Conservation (phyloP, 176 grass and related monocot species). For the Neostapfia colusana region DNA sequence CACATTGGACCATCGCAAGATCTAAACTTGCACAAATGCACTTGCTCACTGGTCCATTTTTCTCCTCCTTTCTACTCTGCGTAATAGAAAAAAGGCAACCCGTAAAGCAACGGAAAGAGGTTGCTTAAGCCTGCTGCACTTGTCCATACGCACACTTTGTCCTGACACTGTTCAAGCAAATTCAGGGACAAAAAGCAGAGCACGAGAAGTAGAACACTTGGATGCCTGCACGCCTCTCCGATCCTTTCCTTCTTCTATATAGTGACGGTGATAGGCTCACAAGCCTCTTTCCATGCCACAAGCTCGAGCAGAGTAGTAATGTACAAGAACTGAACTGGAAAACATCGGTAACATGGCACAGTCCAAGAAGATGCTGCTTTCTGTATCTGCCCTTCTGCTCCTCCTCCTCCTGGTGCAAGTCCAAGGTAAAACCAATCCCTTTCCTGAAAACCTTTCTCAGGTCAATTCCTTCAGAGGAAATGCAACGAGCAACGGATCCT, state of each 20-base stretch:
- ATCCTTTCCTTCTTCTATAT: not conserved
- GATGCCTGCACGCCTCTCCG: not conserved
- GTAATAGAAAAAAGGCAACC: not conserved
- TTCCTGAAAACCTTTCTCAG: not conserved
- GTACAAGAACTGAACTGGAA: not conserved
- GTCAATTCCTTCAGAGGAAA: not conserved
- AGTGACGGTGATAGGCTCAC: not conserved
- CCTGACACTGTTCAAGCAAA: not conserved
- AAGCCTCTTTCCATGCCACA: not conserved
- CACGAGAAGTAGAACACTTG: not conserved
- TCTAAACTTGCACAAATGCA: not conserved
- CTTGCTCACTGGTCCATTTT: not conserved
- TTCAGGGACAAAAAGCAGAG: not conserved
- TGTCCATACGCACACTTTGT: not conserved
- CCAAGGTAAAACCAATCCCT: conserved; percentile 35
- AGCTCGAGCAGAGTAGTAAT: not conserved
- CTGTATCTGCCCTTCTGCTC: conserved; percentile 24
- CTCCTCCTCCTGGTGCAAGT: conserved; percentile 10
- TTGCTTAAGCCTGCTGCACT: conserved; percentile 2
- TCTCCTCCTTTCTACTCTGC: not conserved
- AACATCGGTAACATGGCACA: not conserved
- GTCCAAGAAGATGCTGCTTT: conserved; percentile 1
- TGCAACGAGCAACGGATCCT: not conserved
- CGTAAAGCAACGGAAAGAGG: not conserved
- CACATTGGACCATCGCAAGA: not conserved